Percentiles rank a stretch among this genome's conserved stretches.
Evolutionary conservation across 148 eudicot genomes (phyloP).

Genomic region (Amaranthus hypochondriacus): DNA sequence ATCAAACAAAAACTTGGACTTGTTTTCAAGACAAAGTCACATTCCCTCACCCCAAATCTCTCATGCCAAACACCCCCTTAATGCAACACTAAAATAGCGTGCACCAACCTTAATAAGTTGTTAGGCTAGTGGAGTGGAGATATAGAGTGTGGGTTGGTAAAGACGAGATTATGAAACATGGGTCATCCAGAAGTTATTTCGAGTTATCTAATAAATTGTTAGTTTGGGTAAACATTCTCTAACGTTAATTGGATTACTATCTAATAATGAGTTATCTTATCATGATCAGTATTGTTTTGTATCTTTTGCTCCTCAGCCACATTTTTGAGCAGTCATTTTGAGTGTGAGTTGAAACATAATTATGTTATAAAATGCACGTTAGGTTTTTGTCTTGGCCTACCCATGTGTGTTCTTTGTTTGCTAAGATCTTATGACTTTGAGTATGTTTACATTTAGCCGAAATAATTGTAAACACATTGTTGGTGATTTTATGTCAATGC

Average conservation of each 20-base stretch:
- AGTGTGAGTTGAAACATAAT: not conserved
- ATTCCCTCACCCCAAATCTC: too few species aligned
- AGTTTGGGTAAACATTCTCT: constrained; percentile 20
- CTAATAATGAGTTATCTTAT: not conserved
- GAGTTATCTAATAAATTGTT: constrained; percentile 8
- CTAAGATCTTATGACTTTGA: too few species aligned
- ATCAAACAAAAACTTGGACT: too few species aligned
- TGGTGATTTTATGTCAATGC: too few species aligned
- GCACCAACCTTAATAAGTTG: too few species aligned
- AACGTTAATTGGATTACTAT: constrained; percentile 10
- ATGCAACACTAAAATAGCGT: too few species aligned
- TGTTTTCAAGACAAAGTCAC: too few species aligned
- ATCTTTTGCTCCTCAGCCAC: constrained; percentile 3
- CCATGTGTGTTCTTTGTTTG: not conserved
- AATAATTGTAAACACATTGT: too few species aligned
- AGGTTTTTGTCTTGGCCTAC: constrained; percentile 12
- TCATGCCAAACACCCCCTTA: too few species aligned
- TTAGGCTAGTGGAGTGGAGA: too few species aligned
- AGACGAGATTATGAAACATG: not conserved
- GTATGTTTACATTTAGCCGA: too few species aligned
- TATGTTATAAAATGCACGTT: not conserved
- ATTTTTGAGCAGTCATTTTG: constrained; percentile 11
- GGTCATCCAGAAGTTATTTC: constrained; percentile 10
- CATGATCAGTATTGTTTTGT: not conserved
- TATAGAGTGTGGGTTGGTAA: too few species aligned